Evolutionary conservation across 495 filamentous ascomycete genomes (phyloP).

Genomic region (Hyaloscypha hepaticicola): DNA sequence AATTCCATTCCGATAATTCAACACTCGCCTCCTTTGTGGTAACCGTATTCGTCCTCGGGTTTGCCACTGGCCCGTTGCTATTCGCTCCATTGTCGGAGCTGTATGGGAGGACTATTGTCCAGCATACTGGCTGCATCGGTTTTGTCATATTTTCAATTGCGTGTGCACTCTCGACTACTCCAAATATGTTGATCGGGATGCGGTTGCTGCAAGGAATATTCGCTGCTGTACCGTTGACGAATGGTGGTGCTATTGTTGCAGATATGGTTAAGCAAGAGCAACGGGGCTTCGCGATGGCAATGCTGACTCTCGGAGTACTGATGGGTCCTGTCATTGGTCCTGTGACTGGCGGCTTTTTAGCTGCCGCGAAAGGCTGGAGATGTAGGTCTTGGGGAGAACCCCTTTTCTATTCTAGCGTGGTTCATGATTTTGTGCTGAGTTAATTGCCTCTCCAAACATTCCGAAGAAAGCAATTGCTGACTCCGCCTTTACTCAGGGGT

Average conservation of each 20-base stretch:
- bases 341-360: conserved; percentile 50
- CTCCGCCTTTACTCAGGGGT: too few species aligned
- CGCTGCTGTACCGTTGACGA: conserved; percentile 52
- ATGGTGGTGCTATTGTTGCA: conserved; percentile 72
- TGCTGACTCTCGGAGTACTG: conserved; percentile 74
- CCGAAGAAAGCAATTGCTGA: too few species aligned
- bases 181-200: conserved; percentile 66
- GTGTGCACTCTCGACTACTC: conserved; percentile 70
- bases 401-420: too few species aligned
- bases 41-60: conserved; percentile 74
- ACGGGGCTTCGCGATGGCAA: conserved; percentile 76
- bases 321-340: conserved; percentile 48
- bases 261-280: conserved; percentile 75
- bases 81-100: conserved; percentile 76
- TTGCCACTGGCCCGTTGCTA: conserved; percentile 73
- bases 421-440: too few species aligned
- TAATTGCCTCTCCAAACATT: too few species aligned
- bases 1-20: conserved; percentile 52
- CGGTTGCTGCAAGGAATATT: conserved; percentile 46
- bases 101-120: conserved; percentile 65
- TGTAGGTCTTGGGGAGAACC: too few species aligned
- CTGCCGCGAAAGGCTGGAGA: conserved; percentile 58
- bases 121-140: conserved; percentile 54
- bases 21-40: conserved; percentile 59
- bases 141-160: conserved; percentile 74